A percentile compares a stretch with the other conserved stretches of the same genome.
These are phyloP conservation scores for Coemansia sp. DNA, from an alignment of 192 early-diverging fungal species.

Conservation along the genomic window DNA sequence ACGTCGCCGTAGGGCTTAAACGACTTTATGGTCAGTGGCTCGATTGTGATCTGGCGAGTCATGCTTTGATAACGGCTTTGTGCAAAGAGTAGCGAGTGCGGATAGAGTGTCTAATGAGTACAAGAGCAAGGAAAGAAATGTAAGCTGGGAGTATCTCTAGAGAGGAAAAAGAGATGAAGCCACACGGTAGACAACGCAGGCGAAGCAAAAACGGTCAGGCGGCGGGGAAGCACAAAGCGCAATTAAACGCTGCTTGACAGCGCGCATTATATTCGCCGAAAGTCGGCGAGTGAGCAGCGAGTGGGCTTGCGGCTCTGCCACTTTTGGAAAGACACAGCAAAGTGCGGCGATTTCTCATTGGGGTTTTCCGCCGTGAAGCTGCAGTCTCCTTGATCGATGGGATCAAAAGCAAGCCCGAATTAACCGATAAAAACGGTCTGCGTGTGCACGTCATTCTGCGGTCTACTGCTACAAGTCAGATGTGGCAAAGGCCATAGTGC, in stretches of 20 bases:
- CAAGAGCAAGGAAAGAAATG: neutral
- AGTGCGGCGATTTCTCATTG: neutral
- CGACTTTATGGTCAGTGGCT: constrained; percentile 64
- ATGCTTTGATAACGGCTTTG: constrained; percentile 1
- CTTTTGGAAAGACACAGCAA: neutral
- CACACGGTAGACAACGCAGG: neutral
- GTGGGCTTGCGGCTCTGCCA: neutral
- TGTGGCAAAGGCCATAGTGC: neutral
- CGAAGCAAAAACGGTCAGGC: neutral
- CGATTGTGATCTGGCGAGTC: constrained; percentile 51
- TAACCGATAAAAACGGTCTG: neutral
- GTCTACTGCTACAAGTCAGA: neutral
- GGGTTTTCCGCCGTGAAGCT: neutral
- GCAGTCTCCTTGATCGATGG: neutral
- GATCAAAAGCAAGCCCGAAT: neutral
- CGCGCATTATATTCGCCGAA: constrained; percentile 1
- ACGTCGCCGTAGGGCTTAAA: constrained; percentile 76
- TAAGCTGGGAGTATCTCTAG: neutral
- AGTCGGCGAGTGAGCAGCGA: neutral
- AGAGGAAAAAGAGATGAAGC: neutral
- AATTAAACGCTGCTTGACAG: neutral
- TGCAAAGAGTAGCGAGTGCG: neutral
- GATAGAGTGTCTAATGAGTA: neutral
- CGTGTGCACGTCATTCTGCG: neutral
- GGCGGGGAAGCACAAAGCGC: neutral